Percentiles rank a stretch among this genome's conserved stretches.
Conservation (phyloP, 345 rosid species). For the Gossypium stocksii region DNA sequence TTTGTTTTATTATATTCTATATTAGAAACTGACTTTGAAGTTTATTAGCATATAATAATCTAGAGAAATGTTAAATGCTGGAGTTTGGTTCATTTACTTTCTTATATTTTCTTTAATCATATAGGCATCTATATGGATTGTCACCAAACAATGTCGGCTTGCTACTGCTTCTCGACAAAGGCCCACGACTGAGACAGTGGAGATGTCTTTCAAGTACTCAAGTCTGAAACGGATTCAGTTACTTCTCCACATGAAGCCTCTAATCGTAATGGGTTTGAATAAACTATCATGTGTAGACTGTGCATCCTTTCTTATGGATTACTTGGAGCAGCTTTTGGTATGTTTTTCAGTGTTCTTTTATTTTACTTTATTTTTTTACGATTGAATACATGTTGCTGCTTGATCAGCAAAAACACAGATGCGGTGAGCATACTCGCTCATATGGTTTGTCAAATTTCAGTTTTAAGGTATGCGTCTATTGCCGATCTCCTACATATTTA, state of each 20-base stretch:
- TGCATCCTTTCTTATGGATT: background rate
- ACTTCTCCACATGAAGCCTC: background rate
- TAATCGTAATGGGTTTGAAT: background rate
- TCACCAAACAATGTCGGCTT: conserved; percentile 64
- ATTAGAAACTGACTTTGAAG: background rate
- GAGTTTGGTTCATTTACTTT: background rate
- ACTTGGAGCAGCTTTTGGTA: background rate
- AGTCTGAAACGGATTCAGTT: background rate
- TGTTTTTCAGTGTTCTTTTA: background rate
- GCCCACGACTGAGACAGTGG: conserved; percentile 56
- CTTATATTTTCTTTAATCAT: background rate
- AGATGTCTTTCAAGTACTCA: conserved; percentile 49
- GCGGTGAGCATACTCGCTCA: background rate
- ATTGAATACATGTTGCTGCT: background rate
- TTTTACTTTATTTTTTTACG: background rate
- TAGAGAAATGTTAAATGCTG: background rate
- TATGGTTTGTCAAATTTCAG: background rate
- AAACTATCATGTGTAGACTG: background rate
- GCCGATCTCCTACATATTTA: background rate
- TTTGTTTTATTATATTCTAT: background rate
- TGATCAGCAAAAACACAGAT: background rate
- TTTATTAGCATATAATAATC: background rate
- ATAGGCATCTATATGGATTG: conserved; percentile 66
- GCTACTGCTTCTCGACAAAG: conserved; percentile 80
- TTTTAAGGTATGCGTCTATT: background rate